Percentiles rank a stretch among this genome's conserved stretches.
phyloP scores from a whole-genome alignment of 2,329 filamentous ascomycete genomes.

The Aspergillus udagawae region DNA sequence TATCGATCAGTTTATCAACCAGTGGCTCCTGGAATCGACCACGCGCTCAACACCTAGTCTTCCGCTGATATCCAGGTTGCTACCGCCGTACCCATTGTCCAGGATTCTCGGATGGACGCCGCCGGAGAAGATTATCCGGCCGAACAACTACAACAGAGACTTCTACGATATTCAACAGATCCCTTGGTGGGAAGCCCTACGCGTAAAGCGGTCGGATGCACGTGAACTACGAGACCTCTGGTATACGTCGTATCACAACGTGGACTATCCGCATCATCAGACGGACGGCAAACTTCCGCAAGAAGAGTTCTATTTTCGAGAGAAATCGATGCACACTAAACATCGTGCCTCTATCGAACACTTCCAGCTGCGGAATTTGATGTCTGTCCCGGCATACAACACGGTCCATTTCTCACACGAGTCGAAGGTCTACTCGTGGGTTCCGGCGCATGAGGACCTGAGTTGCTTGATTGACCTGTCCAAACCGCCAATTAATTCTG shows the following conservation, averaged over 20 bases:
- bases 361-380: constrained; percentile 57
- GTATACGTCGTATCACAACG: constrained; percentile 40
- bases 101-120: constrained; percentile 34
- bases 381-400: constrained; percentile 52
- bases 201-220: constrained; percentile 35
- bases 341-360: constrained; percentile 52
- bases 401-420: constrained; percentile 53
- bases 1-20: constrained; percentile 41
- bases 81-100: constrained; percentile 27
- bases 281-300: constrained; percentile 30
- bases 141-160: constrained; percentile 21
- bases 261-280: constrained; percentile 25
- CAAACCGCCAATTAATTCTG: constrained; percentile 35
- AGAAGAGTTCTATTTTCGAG: constrained; percentile 46
- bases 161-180: constrained; percentile 41
- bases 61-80: constrained; percentile 12
- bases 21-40: constrained; percentile 34
- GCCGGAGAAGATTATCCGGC: constrained; percentile 30
- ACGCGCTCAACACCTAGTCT: constrained; percentile 16
- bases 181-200: constrained; percentile 36
- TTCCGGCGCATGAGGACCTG: constrained; percentile 42
- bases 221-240: constrained; percentile 36
- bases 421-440: constrained; percentile 47
- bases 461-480: constrained; percentile 48
- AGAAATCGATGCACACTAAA: constrained; percentile 46